Conservation (phyloP, 2,329 filamentous ascomycete species). For the Ceratocystis variospora region DNA sequence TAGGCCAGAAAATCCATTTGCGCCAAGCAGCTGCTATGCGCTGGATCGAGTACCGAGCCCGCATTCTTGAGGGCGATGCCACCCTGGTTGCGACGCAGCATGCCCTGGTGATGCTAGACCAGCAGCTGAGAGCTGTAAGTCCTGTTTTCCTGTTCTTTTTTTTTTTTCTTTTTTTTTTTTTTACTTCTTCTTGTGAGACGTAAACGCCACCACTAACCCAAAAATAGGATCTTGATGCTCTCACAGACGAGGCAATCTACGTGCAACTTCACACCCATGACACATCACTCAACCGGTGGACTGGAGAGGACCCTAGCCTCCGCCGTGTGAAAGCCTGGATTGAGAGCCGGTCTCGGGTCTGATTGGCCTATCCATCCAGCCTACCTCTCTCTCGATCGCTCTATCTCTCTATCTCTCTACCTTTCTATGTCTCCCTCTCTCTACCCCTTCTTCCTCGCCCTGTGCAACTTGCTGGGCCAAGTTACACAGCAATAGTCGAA, state of each 20-base stretch:
- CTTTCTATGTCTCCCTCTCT: conserved; percentile 9
- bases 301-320: conserved; percentile 46
- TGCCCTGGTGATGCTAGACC: conserved; percentile 41
- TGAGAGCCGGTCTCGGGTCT: conserved; percentile 28
- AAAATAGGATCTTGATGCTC: conserved; percentile 40
- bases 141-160: background rate
- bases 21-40: conserved; percentile 46
- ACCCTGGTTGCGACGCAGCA: conserved; percentile 35
- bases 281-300: conserved; percentile 45
- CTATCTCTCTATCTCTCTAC: background rate
- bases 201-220: background rate
- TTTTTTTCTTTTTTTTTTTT: background rate
- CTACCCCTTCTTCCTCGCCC: background rate
- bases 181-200: background rate
- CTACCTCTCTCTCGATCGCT: background rate
- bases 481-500: conserved; percentile 6
- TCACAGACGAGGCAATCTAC: conserved; percentile 48
- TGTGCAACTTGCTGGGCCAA: conserved; percentile 2
- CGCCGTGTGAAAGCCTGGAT: conserved; percentile 46
- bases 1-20: conserved; percentile 50
- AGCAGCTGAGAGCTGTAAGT: conserved; percentile 43
- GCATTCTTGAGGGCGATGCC: conserved; percentile 38
- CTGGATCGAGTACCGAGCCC: conserved; percentile 43
- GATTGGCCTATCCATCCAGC: background rate
- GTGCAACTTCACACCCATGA: conserved; percentile 41